phyloP scores from a whole-genome alignment of 805 yeast genomes.

The Wickerhamomyces mucosus region DNA sequence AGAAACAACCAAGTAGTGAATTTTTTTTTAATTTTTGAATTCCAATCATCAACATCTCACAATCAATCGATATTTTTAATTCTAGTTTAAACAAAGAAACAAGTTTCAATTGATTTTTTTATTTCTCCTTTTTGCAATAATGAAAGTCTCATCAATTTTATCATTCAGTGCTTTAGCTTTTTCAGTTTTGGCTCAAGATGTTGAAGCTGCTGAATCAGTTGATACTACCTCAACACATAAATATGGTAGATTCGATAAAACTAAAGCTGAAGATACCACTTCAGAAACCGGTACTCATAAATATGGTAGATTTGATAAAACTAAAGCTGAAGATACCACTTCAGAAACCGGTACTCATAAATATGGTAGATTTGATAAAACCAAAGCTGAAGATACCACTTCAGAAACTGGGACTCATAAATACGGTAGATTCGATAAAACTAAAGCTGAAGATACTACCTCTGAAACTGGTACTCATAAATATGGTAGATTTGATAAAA shows the following conservation, averaged over 20 bases:
- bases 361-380: conserved; percentile 44
- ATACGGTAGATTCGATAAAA: conserved; percentile 42
- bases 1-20: too few relatives aligned
- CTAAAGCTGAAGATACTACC: conserved; percentile 25
- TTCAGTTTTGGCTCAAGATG: conserved; percentile 15
- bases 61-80: too few relatives aligned
- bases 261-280: conserved; percentile 22
- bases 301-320: conserved; percentile 46
- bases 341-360: conserved; percentile 41
- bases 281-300: conserved; percentile 42
- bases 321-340: conserved; percentile 25
- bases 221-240: conserved; percentile 38
- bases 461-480: conserved; percentile 42
- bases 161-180: conserved; percentile 15
- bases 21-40: too few relatives aligned
- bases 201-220: conserved; percentile 14
- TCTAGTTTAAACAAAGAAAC: too few relatives aligned
- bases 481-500: conserved; percentile 46
- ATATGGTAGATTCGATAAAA: conserved; percentile 43
- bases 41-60: too few relatives aligned
- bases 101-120: too few relatives aligned
- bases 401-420: conserved; percentile 39
- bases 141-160: conserved; percentile 17
- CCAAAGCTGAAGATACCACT: conserved; percentile 24
- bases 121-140: too few relatives aligned